Base-by-base conservation (phyloP, 106 monocot species). In the Dendrobium catenatum region DNA sequence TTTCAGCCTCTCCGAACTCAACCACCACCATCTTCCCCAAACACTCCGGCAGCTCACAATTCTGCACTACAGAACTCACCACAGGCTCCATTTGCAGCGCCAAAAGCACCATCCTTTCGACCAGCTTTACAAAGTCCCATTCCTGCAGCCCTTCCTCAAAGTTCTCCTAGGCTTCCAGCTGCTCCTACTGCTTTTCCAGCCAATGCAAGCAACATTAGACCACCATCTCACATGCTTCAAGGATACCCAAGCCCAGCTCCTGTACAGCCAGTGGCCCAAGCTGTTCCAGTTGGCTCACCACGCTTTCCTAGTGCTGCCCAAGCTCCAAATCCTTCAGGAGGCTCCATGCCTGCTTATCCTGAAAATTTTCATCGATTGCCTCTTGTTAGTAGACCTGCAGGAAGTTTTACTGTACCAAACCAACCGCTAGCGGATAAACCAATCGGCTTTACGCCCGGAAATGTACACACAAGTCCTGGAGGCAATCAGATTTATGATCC, bases 401-500 rank as follows among this genome's bases (percentile, higher is more conserved):
- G 80, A 43, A 75, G 19, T 49, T 29, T 87, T 41, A 11, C 58
- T 4, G 37, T 26, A 67, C 84, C 84, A 64, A 85, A 61, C 80
- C 89, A 76, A 64, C 86, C 79, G 59, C 3, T 85, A 19, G 74
- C 49, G 11, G 22, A 24, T 77, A 79, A 41, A 33, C 31, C 47
- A 27, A 51, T 75, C 73, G 76, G 55, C 68, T 41, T 42, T 17
- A 33, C 59, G 42, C 9, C 78, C 74, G 80, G 77, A 72, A 68
- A 44, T 44, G 33, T 22, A n/a, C 70, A n/a, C 29, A 20, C 59
- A 13, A 24, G 42, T 22, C 75, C 42, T 42, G 78, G 74, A 79
- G 85, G 79, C 19, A 86, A 77, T 47, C 95, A 88, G 51, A 73
- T 82, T n/a, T 94, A 96, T 46, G 89, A 90, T 86, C 96, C 94